phyloP scores from a whole-genome alignment of 2,329 filamentous ascomycete genomes.

The Colletotrichum plurivorum region DNA sequence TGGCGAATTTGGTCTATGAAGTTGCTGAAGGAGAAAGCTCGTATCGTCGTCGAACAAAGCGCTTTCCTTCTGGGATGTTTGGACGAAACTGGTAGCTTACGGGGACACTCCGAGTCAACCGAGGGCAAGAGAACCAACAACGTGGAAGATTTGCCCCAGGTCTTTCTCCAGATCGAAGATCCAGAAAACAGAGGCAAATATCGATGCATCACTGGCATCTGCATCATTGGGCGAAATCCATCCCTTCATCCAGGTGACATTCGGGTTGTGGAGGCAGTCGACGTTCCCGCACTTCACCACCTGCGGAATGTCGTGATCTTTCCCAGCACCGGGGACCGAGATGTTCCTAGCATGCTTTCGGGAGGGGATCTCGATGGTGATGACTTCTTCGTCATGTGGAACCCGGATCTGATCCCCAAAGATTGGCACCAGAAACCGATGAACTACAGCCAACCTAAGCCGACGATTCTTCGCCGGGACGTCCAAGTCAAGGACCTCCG shows the following conservation, averaged over 20 bases:
- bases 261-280: constrained; percentile 86
- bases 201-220: constrained; percentile 80
- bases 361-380: constrained; percentile 97
- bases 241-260: constrained; percentile 95
- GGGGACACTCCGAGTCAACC: constrained; percentile 75
- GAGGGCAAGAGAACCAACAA: constrained; percentile 58
- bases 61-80: constrained; percentile 91
- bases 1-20: constrained; percentile 95
- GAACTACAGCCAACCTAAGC: constrained; percentile 76
- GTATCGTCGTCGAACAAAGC: constrained; percentile 84
- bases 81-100: constrained; percentile 84
- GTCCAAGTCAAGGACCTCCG: constrained; percentile 82
- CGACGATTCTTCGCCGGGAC: constrained; percentile 68
- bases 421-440: constrained; percentile 83
- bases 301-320: constrained; percentile 90
- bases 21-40: constrained; percentile 91
- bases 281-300: constrained; percentile 80
- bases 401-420: constrained; percentile 77
- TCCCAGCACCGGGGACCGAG: constrained; percentile 84
- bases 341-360: constrained; percentile 94
- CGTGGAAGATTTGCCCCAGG: constrained; percentile 77
- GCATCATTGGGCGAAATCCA: constrained; percentile 90
- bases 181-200: constrained; percentile 67
- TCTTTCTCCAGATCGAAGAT: constrained; percentile 87
- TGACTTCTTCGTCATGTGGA: constrained; percentile 96